These are phyloP conservation scores for Triticum aestivum DNA, from an alignment of 176 grass and related monocot genomes.

Conservation along the genomic window DNA sequence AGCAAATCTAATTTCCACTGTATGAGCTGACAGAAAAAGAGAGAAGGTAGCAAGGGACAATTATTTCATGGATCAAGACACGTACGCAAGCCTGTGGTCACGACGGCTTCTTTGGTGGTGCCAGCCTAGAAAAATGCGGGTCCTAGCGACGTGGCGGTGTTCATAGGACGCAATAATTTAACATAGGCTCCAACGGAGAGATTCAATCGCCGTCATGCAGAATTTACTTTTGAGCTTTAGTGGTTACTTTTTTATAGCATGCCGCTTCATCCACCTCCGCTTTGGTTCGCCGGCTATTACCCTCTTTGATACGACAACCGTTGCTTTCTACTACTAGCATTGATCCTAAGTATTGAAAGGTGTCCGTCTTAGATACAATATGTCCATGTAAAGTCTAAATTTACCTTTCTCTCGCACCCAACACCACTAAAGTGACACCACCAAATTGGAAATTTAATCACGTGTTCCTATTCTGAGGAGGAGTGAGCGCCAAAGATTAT, in stretches of 20 bases:
- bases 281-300: no score
- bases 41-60: background rate
- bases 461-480: background rate
- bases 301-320: background rate
- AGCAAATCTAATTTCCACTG: background rate
- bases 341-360: background rate
- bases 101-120: background rate
- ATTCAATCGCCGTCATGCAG: background rate
- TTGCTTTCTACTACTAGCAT: background rate
- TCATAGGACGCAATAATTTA: background rate
- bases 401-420: background rate
- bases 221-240: background rate
- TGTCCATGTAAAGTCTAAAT: no score
- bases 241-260: background rate
- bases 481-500: background rate
- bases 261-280: no score
- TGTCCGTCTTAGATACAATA: background rate
- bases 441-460: background rate
- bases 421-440: background rate
- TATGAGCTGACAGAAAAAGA: background rate
- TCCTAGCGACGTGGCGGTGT: background rate
- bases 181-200: background rate
- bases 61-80: background rate
- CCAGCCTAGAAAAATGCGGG: background rate
- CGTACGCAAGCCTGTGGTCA: background rate